Evolutionary conservation across 1,284 basidiomycete species (phyloP).

Genomic region (Austroboletus novae-zelandiae): DNA sequence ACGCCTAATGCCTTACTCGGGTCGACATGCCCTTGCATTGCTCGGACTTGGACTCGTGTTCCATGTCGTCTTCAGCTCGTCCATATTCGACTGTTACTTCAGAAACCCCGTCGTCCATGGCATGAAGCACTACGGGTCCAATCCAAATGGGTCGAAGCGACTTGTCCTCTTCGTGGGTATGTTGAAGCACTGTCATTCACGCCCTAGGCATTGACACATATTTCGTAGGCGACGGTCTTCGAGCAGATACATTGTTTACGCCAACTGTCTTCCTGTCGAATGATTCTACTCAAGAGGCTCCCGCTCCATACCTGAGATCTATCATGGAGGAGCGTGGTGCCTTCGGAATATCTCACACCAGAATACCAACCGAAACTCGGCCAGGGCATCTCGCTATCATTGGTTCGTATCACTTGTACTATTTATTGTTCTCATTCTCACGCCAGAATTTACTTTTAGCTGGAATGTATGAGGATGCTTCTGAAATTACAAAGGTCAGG

Average conservation of each 20-base stretch:
- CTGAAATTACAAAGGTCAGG: conserved; percentile 80
- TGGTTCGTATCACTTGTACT: conserved; percentile 39
- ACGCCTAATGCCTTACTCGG: too few relatives aligned
- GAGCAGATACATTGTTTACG: conserved; percentile 80
- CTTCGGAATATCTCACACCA: conserved; percentile 84
- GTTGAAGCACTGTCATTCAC: conserved; percentile 13
- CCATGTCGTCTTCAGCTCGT: conserved; percentile 69
- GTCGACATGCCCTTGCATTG: conserved; percentile 26
- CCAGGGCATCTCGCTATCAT: conserved; percentile 91
- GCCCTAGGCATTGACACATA: too few relatives aligned
- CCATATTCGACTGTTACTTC: conserved; percentile 91
- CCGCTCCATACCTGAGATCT: conserved; percentile 75
- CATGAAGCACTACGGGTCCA: conserved; percentile 55
- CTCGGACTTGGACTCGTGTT: conserved; percentile 70
- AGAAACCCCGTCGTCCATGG: conserved; percentile 76
- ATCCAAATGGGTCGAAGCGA: conserved; percentile 58
- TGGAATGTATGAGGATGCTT: conserved; percentile 93
- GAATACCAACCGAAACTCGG: conserved; percentile 86
- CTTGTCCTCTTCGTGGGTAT: conserved; percentile 80
- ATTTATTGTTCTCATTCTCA: conserved; percentile 11
- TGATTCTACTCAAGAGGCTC: conserved; percentile 55
- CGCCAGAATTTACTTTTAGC: conserved; percentile 5
- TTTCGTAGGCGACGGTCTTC: conserved; percentile 70
- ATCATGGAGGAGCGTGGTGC: conserved; percentile 68
- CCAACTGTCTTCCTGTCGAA: conserved; percentile 55